Conservation (phyloP, 2,329 filamentous ascomycete species). For the Ceratocystis destructans region DNA sequence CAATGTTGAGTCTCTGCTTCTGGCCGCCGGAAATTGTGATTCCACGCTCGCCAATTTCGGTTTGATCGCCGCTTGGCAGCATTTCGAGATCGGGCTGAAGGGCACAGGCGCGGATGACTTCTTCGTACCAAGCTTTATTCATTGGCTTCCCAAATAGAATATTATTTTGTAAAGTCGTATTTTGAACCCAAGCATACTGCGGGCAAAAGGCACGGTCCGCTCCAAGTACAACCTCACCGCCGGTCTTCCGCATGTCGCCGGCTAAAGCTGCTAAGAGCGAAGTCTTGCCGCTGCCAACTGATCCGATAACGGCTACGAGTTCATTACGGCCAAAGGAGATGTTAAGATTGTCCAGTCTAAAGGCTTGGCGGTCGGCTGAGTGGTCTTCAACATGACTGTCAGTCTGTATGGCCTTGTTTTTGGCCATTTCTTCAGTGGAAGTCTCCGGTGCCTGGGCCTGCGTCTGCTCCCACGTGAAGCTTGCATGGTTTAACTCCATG, state of each 20-base stretch:
- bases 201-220: slow-evolving; percentile 81
- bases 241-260: slow-evolving; percentile 81
- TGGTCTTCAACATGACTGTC: slow-evolving; percentile 24
- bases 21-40: slow-evolving; percentile 93
- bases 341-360: slow-evolving; percentile 55
- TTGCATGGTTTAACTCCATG: slow-evolving; percentile 56
- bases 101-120: slow-evolving; percentile 78
- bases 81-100: slow-evolving; percentile 77
- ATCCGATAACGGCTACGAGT: slow-evolving; percentile 71
- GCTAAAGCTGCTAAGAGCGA: slow-evolving; percentile 79
- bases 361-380: slow-evolving; percentile 48
- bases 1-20: slow-evolving; percentile 90
- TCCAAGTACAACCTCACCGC: slow-evolving; percentile 59
- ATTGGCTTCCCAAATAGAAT: slow-evolving; percentile 77
- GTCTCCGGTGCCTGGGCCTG: slow-evolving; percentile 38
- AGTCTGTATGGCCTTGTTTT: slow-evolving; percentile 21
- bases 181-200: slow-evolving; percentile 97
- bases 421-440: slow-evolving; percentile 26
- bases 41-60: slow-evolving; percentile 88
- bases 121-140: slow-evolving; percentile 63
- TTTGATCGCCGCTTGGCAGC: slow-evolving; percentile 76
- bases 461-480: slow-evolving; percentile 76
- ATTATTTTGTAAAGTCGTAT: slow-evolving; percentile 73
- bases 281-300: slow-evolving; percentile 81
- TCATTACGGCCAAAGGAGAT: slow-evolving; percentile 60